phyloP scores from a whole-genome alignment of 768 basidiomycete genomes.

The Podaxis sp. region DNA sequence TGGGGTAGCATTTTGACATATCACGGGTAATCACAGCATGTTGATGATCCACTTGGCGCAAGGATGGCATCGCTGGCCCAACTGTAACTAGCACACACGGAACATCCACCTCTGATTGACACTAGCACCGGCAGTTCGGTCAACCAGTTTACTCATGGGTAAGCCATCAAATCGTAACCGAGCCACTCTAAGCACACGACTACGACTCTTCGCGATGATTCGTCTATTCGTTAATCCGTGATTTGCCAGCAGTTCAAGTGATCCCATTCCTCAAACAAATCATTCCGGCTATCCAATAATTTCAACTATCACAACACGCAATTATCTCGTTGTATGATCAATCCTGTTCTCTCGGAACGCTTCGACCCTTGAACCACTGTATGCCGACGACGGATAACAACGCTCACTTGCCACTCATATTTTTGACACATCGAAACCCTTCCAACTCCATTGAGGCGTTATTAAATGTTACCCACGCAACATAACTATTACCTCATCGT shows the following conservation, averaged over 20 bases:
- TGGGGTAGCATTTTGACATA: not conserved
- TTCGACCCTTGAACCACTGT: not conserved
- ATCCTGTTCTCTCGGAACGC: not conserved
- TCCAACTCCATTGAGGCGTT: not conserved
- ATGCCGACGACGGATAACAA: not conserved
- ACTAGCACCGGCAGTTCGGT: not conserved
- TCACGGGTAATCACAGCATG: not conserved
- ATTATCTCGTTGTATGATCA: not conserved
- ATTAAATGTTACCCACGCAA: not conserved
- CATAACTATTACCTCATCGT: not conserved
- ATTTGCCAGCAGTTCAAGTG: not conserved
- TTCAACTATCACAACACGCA: not conserved
- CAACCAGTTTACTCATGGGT: not conserved
- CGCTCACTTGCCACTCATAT: not conserved
- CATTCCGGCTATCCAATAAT: conserved; percentile 6
- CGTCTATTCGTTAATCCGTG: not conserved
- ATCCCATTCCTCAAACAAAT: not conserved
- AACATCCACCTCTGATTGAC: not conserved
- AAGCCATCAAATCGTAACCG: not conserved
- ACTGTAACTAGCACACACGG: not conserved
- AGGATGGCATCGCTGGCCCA: not conserved
- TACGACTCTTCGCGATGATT: not conserved
- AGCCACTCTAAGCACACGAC: not conserved
- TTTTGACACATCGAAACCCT: not conserved
- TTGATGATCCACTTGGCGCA: not conserved